Percentiles rank a stretch among this genome's conserved stretches.
These are phyloP conservation scores for Eremochloa ophiuroides DNA, from an alignment of 176 grass and related monocot genomes.

Conservation along the genomic window DNA sequence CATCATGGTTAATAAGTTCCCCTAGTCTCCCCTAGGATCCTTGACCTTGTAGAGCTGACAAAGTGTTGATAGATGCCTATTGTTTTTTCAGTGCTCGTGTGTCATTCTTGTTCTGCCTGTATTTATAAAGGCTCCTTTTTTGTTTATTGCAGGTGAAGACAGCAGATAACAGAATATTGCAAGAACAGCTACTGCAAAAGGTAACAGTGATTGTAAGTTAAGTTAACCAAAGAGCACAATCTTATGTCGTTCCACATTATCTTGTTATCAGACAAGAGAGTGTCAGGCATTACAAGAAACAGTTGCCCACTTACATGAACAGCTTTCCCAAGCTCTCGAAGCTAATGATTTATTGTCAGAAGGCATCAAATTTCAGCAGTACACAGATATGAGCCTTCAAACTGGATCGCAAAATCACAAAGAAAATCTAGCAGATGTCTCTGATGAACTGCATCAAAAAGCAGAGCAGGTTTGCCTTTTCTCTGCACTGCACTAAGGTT, in stretches of 20 bases:
- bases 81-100: not conserved
- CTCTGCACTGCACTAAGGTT: not conserved
- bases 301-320: slow-evolving; percentile 50
- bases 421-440: slow-evolving; percentile 26
- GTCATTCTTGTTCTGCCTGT: not conserved
- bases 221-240: not conserved
- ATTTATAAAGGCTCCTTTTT: slow-evolving; percentile 1
- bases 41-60: not conserved
- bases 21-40: not conserved
- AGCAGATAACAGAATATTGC: slow-evolving; percentile 81
- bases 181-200: slow-evolving; percentile 65
- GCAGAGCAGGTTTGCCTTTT: slow-evolving; percentile 45
- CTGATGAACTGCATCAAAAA: slow-evolving; percentile 31
- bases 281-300: slow-evolving; percentile 57
- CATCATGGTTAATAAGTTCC: not conserved
- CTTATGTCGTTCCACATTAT: slow-evolving; percentile 10
- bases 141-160: slow-evolving; percentile 58
- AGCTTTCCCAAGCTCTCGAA: slow-evolving; percentile 51
- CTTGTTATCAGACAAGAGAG: slow-evolving; percentile 46
- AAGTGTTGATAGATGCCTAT: not conserved
- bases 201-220: slow-evolving; percentile 28
- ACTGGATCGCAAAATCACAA: slow-evolving; percentile 24
- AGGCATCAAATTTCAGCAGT: slow-evolving; percentile 19
- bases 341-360: slow-evolving; percentile 41
- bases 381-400: not conserved